Conservation (phyloP, 2,329 filamentous ascomycete species). For the Botryotinia convoluta region DNA sequence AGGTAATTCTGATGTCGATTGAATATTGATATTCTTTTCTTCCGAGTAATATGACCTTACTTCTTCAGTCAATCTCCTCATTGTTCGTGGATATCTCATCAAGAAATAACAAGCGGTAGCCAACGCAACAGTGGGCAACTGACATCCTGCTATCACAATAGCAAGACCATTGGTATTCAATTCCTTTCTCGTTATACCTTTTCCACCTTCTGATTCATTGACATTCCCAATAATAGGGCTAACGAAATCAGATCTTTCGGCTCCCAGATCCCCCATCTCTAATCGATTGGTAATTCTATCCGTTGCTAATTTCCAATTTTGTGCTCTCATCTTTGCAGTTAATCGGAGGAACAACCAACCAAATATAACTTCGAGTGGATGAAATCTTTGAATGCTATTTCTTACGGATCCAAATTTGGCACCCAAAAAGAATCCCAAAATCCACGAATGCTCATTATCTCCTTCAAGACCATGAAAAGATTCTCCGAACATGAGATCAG, state of each 20-base stretch:
- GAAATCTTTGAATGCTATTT: conserved; percentile 26
- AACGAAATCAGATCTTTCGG: conserved; percentile 39
- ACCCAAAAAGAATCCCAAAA: conserved; percentile 31
- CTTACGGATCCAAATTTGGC: conserved; percentile 29
- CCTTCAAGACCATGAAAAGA: conserved; percentile 39
- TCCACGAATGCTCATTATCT: conserved; percentile 35
- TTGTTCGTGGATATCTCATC: conserved; percentile 35
- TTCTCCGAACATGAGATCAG: conserved; percentile 45
- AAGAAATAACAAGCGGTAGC: conserved; percentile 30
- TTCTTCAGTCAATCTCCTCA: conserved; percentile 41
- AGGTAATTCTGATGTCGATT: neutral
- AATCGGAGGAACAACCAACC: conserved; percentile 18
- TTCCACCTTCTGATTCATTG: conserved; percentile 22
- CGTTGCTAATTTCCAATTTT: conserved; percentile 23
- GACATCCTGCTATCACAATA: conserved; percentile 23
- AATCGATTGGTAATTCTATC: conserved; percentile 27
- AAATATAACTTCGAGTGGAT: conserved; percentile 17
- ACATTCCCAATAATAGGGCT: conserved; percentile 33
- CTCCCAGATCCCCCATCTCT: conserved; percentile 20
- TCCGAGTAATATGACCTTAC: conserved; percentile 41
- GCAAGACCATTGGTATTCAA: conserved; percentile 17
- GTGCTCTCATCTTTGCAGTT: conserved; percentile 15
- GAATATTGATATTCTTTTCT: conserved; percentile 42
- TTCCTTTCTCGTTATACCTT: conserved; percentile 22
- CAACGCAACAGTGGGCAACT: conserved; percentile 23